These are phyloP conservation scores for Aegilops tauschii DNA, from an alignment of 176 grass and related monocot genomes.

Conservation along the genomic window DNA sequence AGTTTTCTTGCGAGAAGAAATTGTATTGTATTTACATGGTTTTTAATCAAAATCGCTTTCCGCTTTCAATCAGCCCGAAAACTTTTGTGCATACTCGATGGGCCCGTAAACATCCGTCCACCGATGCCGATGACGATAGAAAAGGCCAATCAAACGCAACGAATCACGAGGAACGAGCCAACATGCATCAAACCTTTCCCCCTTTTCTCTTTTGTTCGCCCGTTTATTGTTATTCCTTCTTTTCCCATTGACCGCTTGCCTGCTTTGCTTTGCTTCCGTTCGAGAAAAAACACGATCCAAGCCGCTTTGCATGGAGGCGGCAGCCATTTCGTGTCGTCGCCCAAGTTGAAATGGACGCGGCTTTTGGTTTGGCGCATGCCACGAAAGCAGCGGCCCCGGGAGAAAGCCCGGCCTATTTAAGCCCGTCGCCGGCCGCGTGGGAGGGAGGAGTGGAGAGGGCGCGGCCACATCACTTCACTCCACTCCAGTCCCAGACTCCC, in stretches of 20 bases:
- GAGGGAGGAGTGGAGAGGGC: not conserved
- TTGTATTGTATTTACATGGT: no score
- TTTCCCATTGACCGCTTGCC: slow-evolving; percentile 40
- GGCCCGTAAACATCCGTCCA: not conserved
- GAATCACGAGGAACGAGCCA: slow-evolving; percentile 57
- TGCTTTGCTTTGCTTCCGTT: not conserved
- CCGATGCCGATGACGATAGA: not conserved
- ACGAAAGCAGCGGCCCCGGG: not conserved
- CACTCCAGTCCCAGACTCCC: not conserved
- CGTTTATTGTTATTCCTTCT: slow-evolving; percentile 19
- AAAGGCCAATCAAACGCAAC: slow-evolving; percentile 38
- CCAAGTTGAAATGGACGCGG: slow-evolving; percentile 17
- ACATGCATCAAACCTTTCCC: slow-evolving; percentile 20
- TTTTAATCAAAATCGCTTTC: not conserved
- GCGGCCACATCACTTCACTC: slow-evolving; percentile 33
- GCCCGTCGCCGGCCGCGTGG: not conserved
- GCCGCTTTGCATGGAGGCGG: not conserved
- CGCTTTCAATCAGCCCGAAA: not conserved
- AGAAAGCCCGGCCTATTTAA: slow-evolving; percentile 54
- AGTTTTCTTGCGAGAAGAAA: no score
- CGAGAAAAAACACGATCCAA: no score
- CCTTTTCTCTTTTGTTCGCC: slow-evolving; percentile 34
- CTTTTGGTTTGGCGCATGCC: slow-evolving; percentile 43
- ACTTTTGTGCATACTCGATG: not conserved
- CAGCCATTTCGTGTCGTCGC: slow-evolving; percentile 8